These are phyloP conservation scores for Candida easanensis DNA, from an alignment of 805 yeast species.

Conservation along the genomic window DNA sequence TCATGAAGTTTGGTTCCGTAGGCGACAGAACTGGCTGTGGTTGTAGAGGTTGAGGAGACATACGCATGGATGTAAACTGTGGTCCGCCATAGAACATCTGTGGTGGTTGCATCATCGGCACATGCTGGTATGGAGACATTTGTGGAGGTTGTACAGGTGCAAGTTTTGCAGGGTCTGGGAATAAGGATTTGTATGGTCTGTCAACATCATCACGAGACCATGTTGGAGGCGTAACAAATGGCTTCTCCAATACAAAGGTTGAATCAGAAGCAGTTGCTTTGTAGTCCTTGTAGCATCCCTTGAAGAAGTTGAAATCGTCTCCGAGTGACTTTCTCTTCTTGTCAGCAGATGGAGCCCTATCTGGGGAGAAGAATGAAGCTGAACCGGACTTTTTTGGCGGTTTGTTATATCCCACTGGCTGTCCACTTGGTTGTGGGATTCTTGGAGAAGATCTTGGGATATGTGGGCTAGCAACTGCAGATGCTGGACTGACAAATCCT, in stretches of 20 bases:
- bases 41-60: slow-evolving; percentile 18
- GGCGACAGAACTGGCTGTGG: slow-evolving; percentile 10
- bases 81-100: slow-evolving; percentile 14
- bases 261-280: slow-evolving; percentile 25
- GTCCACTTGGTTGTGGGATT: slow-evolving; percentile 1
- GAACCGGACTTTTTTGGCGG: neutral
- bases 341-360: slow-evolving; percentile 26
- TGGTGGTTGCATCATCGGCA: slow-evolving; percentile 23
- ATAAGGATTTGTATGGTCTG: slow-evolving; percentile 50
- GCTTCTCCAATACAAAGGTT: slow-evolving; percentile 49
- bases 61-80: slow-evolving; percentile 16
- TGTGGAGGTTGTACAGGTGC: slow-evolving; percentile 14
- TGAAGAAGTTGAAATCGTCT: slow-evolving; percentile 27
- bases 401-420: slow-evolving; percentile 1
- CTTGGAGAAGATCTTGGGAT: slow-evolving; percentile 26
- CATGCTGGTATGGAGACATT: slow-evolving; percentile 9
- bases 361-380: slow-evolving; percentile 18
- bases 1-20: slow-evolving; percentile 9
- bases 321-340: slow-evolving; percentile 26
- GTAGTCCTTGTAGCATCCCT: slow-evolving; percentile 25
- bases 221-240: slow-evolving; percentile 74
- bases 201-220: slow-evolving; percentile 51
- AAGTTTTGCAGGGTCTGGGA: slow-evolving; percentile 36
- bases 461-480: slow-evolving; percentile 19
- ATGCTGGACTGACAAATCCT: slow-evolving; percentile 12